Evolutionary conservation across 2,329 filamentous ascomycete species (phyloP).

Genomic region (Aspergillus japonicus): DNA sequence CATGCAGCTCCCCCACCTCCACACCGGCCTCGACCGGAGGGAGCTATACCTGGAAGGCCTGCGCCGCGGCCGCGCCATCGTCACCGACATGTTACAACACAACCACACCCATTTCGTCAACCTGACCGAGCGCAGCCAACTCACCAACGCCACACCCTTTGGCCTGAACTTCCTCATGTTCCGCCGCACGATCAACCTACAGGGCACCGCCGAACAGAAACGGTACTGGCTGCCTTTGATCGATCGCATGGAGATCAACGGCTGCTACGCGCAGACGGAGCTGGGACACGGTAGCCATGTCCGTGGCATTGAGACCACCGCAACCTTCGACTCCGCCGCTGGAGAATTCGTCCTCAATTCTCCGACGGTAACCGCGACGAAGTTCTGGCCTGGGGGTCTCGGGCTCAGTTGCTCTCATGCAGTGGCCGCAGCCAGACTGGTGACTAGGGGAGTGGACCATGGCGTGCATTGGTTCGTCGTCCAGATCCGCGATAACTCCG

Average conservation of each 20-base stretch:
- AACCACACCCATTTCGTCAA: too few relatives aligned
- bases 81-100: too few relatives aligned
- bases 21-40: too few relatives aligned
- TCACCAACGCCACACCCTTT: too few relatives aligned
- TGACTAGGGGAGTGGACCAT: conserved; percentile 39
- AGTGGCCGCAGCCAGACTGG: conserved; percentile 54
- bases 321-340: conserved; percentile 46
- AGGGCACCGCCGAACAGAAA: conserved; percentile 49
- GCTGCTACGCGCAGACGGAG: conserved; percentile 54
- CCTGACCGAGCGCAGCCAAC: too few relatives aligned
- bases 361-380: conserved; percentile 53
- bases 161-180: conserved; percentile 53
- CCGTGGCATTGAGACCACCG: conserved; percentile 50
- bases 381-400: conserved; percentile 57
- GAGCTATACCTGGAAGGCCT: too few relatives aligned
- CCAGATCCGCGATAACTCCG: conserved; percentile 42
- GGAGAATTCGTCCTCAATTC: conserved; percentile 53
- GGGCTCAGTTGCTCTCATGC: conserved; percentile 56
- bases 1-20: too few relatives aligned
- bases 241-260: conserved; percentile 51
- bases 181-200: conserved; percentile 51
- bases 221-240: conserved; percentile 52
- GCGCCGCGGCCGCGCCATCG: too few relatives aligned
- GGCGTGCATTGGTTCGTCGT: conserved; percentile 55
- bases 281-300: conserved; percentile 56